A percentile compares a stretch with the other conserved stretches of the same genome.
phyloP scores from a whole-genome alignment of 148 eudicot species.

The Hydrangea macrophylla region DNA sequence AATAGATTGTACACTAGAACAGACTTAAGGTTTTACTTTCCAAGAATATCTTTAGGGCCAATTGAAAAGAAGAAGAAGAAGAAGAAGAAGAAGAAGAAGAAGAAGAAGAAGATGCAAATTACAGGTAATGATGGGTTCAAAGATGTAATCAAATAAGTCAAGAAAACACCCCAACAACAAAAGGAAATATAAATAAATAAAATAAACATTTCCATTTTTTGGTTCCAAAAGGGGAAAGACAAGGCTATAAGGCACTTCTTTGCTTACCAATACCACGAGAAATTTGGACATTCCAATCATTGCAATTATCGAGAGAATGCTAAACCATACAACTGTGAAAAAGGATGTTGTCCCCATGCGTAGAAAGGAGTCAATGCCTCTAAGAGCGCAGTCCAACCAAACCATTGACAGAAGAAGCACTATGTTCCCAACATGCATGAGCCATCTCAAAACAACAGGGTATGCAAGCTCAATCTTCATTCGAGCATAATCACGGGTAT shows the following conservation, averaged over 20 bases:
- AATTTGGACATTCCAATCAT: constrained; percentile 72
- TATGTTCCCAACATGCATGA: constrained; percentile 53
- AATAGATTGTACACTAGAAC: too few species aligned
- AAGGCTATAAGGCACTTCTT: constrained; percentile 6
- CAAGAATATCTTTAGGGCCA: too few species aligned
- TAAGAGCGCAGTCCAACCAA: constrained; percentile 81
- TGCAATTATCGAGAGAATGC: constrained; percentile 62
- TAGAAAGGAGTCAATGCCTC: constrained; percentile 83
- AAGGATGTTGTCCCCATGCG: constrained; percentile 90
- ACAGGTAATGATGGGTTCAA: too few species aligned
- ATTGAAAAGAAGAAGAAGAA: too few species aligned
- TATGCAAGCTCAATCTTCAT: constrained; percentile 50
- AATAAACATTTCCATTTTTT: background rate
- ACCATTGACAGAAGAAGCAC: constrained; percentile 61
- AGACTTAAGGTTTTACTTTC: too few species aligned
- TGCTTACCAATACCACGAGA: constrained; percentile 62
- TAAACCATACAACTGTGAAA: constrained; percentile 72
- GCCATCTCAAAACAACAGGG: constrained; percentile 72
- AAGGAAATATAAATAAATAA: background rate
- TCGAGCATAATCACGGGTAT: constrained; percentile 43
- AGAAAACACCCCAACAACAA: background rate
- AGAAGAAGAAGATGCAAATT: too few species aligned
- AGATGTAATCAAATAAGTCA: too few species aligned
- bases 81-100: too few species aligned
- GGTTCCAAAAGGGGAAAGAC: background rate